phyloP scores from a whole-genome alignment of 2,329 filamentous ascomycete genomes.

The Fusarium odoratissimum region DNA sequence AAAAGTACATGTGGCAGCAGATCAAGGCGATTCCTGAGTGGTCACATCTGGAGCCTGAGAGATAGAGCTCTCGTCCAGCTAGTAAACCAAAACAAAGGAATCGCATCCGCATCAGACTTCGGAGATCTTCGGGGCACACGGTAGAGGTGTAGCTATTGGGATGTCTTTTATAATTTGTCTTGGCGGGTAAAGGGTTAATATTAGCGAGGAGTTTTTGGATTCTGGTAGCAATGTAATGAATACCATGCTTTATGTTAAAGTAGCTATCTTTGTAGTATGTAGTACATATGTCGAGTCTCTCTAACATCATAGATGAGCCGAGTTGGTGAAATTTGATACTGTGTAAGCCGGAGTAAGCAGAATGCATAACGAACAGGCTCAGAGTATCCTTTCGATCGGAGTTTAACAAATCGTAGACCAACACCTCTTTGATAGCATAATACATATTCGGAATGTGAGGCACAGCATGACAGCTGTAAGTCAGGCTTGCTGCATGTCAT shows the following conservation, averaged over 20 bases:
- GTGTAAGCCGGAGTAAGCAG: neutral
- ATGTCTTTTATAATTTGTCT: neutral
- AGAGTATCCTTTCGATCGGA: neutral
- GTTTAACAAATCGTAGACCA: neutral
- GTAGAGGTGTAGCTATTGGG: slow-evolving; percentile 1
- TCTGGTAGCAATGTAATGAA: slow-evolving; percentile 5
- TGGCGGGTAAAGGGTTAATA: neutral
- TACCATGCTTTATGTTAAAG: neutral
- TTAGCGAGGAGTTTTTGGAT: slow-evolving; percentile 41
- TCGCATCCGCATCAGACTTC: slow-evolving; percentile 15
- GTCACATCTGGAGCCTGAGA: slow-evolving; percentile 71
- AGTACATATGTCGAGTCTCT: neutral
- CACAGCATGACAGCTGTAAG: neutral
- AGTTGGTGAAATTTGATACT: neutral
- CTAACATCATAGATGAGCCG: neutral
- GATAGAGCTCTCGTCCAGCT: slow-evolving; percentile 46
- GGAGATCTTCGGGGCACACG: neutral
- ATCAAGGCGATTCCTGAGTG: slow-evolving; percentile 94
- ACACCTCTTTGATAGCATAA: neutral
- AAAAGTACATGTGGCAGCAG: slow-evolving; percentile 94
- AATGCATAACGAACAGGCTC: neutral
- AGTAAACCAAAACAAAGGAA: slow-evolving; percentile 14
- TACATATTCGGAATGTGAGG: neutral
- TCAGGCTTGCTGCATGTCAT: neutral
- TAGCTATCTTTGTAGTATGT: neutral